Base-by-base conservation (phyloP, 108 stramenopile genomes). In the Pseudonitzschia multiseries region DNA sequence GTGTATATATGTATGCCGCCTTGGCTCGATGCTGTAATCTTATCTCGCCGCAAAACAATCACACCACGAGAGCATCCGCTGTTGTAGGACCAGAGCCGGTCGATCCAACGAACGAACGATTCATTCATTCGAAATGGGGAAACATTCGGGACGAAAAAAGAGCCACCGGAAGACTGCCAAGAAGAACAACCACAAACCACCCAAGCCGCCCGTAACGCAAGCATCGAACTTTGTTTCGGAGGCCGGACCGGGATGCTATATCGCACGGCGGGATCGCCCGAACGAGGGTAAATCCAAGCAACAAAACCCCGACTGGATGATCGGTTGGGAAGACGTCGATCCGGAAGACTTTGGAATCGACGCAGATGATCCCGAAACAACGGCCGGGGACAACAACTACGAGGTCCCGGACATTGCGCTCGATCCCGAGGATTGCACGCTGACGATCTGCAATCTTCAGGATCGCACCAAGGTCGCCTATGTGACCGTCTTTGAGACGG, bases 221-320 rank as follows among this genome's bases (percentile, higher is more conserved):
- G n/a, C n/a, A n/a, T 40, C 67, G 21, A 83, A 87, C 53, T 87
- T 87, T 68, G 71, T 87, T 20, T 17, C 74, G 21, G 77, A 79
- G 0, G 86, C 86, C 46, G 86, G 86, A 18, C 77, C 75, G 28
- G 86, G 86, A 36, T 87, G 86, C 62, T 80, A 79, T 46, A 87
- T 87, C 68, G 80, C 71, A 32, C 81, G 78, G 26, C 31, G 50
- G 1, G 32, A 40, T 6, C 10, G 0, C 4, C 4, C 14, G n/a
- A n/a, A n/a, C 29, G 32, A 14, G 4, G 61, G 33, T 33, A 15
- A 27, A 8, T 17, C 24, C 26, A 21, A 17, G 26, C 26, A 22
- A 12, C 0, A 61, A 10, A 21, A 32, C 24, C 64, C 75, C 10
- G 66, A 61, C 40, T 79, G 74, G 77, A 53, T 85, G 51, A 71